phyloP scores from a whole-genome alignment of 345 rosid genomes.

The Arabidopsis arenosa region DNA sequence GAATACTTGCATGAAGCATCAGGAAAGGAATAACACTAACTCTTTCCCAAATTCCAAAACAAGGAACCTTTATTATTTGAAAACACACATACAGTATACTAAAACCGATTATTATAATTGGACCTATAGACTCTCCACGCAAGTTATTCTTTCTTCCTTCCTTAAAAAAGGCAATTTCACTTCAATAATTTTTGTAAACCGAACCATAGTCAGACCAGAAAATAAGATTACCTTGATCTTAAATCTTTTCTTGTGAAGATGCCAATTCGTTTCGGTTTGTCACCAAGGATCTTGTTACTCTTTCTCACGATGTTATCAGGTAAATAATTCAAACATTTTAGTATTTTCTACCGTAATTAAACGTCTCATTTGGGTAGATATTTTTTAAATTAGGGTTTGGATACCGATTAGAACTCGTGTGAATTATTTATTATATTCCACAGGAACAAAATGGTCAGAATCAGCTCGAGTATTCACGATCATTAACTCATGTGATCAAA shows the following conservation, averaged over 20 bases:
- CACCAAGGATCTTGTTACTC: constrained; percentile 44
- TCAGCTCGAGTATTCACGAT: constrained; percentile 72
- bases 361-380: neutral
- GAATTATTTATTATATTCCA: neutral
- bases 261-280: constrained; percentile 43
- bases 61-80: constrained; percentile 20
- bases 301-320: constrained; percentile 52
- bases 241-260: constrained; percentile 30
- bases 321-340: constrained; percentile 24
- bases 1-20: constrained; percentile 35
- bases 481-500: constrained; percentile 64
- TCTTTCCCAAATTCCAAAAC: constrained; percentile 34
- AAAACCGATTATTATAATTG: neutral
- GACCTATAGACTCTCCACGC: constrained; percentile 28
- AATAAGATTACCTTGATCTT: neutral
- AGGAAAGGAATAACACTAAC: constrained; percentile 40
- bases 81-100: neutral
- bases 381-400: neutral
- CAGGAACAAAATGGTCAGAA: constrained; percentile 52
- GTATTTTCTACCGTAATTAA: neutral
- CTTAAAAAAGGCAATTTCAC: constrained; percentile 14
- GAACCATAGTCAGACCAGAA: neutral
- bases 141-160: constrained; percentile 32
- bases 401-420: neutral
- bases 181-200: constrained; percentile 10